These are phyloP conservation scores for Tolypocladium tropicale DNA, from an alignment of 2,329 filamentous ascomycete genomes.

Conservation along the genomic window DNA sequence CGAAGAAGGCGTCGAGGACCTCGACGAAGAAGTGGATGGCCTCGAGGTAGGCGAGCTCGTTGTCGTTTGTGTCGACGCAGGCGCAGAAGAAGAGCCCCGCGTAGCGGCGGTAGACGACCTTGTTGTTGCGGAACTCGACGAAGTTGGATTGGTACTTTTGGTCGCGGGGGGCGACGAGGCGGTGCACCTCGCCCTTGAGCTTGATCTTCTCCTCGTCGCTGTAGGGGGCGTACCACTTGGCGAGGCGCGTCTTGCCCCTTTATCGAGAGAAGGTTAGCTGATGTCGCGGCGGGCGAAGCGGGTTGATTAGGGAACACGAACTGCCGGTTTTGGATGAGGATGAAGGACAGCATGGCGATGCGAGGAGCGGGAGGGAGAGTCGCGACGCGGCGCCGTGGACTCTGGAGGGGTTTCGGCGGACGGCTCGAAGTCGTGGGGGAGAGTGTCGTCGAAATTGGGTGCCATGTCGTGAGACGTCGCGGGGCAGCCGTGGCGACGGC, in stretches of 20 bases:
- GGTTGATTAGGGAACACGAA: conserved; percentile 24
- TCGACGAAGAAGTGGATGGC: conserved; percentile 99
- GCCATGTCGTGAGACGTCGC: neutral
- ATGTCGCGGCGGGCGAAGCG: neutral
- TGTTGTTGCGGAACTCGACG: conserved; percentile 90
- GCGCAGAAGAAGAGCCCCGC: conserved; percentile 98
- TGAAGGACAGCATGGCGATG: conserved; percentile 64
- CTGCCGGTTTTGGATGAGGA: conserved; percentile 85
- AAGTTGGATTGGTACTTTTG: conserved; percentile 99
- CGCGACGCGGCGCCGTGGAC: neutral
- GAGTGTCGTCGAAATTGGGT: neutral
- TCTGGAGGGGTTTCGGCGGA: neutral
- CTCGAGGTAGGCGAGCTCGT: conserved; percentile 92
- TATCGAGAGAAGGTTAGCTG: conserved; percentile 1
- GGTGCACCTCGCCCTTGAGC: conserved; percentile 97
- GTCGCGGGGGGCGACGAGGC: conserved; percentile 91
- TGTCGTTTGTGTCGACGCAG: conserved; percentile 97
- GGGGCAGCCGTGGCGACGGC: neutral
- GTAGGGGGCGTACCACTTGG: conserved; percentile 98
- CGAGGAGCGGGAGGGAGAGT: no score
- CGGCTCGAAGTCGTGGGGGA: neutral
- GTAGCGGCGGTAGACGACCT: conserved; percentile 95
- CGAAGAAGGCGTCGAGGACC: conserved; percentile 96
- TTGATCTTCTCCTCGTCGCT: conserved; percentile 99
- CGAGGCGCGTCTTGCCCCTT: conserved; percentile 95